Percentiles rank a stretch among this genome's conserved stretches.
phyloP scores from a whole-genome alignment of 345 rosid genomes.

The Stellera chamaejasme region DNA sequence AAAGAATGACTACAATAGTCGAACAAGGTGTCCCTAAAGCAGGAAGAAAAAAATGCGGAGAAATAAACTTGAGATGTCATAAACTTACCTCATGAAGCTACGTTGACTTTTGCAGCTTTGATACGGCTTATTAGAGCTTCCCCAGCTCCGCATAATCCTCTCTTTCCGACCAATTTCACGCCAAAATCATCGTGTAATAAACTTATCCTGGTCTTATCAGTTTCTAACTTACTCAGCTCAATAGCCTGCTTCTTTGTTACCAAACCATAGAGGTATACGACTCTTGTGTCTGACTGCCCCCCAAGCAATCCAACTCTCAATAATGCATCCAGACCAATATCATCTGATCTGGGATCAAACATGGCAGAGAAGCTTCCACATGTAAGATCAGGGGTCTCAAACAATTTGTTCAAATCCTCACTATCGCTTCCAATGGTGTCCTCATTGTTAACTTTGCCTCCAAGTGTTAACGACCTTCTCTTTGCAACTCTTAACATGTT shows the following conservation, averaged over 20 bases:
- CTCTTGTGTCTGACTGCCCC: slow-evolving; percentile 19
- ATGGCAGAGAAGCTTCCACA: slow-evolving; percentile 47
- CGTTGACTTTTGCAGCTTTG: slow-evolving; percentile 38
- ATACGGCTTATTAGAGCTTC: slow-evolving; percentile 45
- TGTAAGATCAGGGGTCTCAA: slow-evolving; percentile 42
- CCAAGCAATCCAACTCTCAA: slow-evolving; percentile 34
- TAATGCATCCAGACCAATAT: slow-evolving; percentile 37
- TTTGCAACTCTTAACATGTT: slow-evolving; percentile 67
- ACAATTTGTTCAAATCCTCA: slow-evolving; percentile 30
- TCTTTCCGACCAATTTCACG: slow-evolving; percentile 34
- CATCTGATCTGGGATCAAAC: slow-evolving; percentile 49
- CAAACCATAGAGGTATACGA: slow-evolving; percentile 39
- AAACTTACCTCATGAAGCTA: slow-evolving; percentile 5
- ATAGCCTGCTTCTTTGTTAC: slow-evolving; percentile 43
- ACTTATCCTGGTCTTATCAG: slow-evolving; percentile 41
- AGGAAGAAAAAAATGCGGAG: too few species aligned
- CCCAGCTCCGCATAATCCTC: slow-evolving; percentile 34
- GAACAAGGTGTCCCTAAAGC: too few species aligned
- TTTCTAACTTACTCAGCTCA: slow-evolving; percentile 41
- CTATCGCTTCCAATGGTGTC: slow-evolving; percentile 18
- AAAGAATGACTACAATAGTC: too few species aligned
- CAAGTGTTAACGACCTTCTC: slow-evolving; percentile 35
- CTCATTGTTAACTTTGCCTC: slow-evolving; percentile 16
- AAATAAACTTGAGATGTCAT: too few species aligned
- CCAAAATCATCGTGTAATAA: slow-evolving; percentile 27